Evolutionary conservation across 495 filamentous ascomycete species (phyloP), one percentile per base, ranked within the genome.

Genomic region (Achaetomiella virescens): DNA sequence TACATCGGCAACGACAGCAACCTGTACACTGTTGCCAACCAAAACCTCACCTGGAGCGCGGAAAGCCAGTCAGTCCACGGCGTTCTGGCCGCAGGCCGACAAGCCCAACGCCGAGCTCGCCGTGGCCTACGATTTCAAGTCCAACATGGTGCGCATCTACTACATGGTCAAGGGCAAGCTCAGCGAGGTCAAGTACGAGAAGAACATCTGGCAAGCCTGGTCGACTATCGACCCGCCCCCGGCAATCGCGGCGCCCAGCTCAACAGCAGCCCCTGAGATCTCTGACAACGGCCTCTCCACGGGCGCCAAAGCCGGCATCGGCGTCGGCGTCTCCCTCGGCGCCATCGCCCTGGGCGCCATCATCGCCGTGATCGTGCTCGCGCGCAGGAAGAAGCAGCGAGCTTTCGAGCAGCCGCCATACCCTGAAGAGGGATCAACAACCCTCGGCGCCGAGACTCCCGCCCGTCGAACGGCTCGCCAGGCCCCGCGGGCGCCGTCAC

Each of bases 261-360:
- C 48, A 21, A 12, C 61, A 6, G 37, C 52, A 11, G 29, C 44
- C 4, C 33, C 54, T 33, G 33, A 42, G 5, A 7, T 48, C 2
- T 40, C 41, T n/a, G 45, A 10, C n/a, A 18, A 50, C 24, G 65
- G 64, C 5, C 66, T 73, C 12, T 70, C 69, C 4, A 50, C 59
- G 4, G 69, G 65, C 11, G 69, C 70, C 51, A 72, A 72, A 48
- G 67, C 63, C 3, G 70, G 71, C 41, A 62, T 75, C 17, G 71
- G 66, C 14, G 64, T 69, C 3, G 72, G 71, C 15, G 66, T 72
- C 33, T 47, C 59, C 8, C 56, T 72, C 9, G 70, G 59, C 24
- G 57, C 62, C 40, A 49, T 70, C 27, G 62, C 60, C 0, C 22
- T 74, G 18, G 44, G 51, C 35, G 59, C 48, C 29, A 45, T 70